Base-by-base conservation (phyloP, 164 flowering plant species). In the Annona cherimola region DNA sequence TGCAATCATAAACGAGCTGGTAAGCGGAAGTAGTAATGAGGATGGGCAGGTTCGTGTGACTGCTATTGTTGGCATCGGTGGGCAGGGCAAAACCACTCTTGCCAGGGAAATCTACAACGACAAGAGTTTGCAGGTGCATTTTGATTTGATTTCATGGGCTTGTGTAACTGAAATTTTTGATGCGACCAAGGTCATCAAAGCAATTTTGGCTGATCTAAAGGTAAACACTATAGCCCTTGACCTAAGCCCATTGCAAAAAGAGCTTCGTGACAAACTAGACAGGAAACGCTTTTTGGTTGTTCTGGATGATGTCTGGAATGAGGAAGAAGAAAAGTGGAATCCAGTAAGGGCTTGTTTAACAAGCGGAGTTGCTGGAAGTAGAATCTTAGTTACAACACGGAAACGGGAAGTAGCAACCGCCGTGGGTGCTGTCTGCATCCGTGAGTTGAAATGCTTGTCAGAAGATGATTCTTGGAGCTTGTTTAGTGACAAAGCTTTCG, bases 321-420 rank as follows among this genome's bases (percentile, higher is more conserved):
- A 71, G 8, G 60, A 63, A 11, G 6, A 19, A 41, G 63, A 42
- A 16, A 59, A 70, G 72, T 60, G 72, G 46, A 39, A 42, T 45
- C 16, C 2, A n/a, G 41, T 70, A 19, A 12, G 7, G 43, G 39
- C 6, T 42, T 60, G 45, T 5, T 20, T 73, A 3, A 5, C 14
- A 44, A 61, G 55, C 59, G 64, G 76, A 0, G 61, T 2, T 5
- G n/a, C 39, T 19, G 71, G 72, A 46, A 69, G 76, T 43, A 74
- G 26, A 50, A 62, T 74, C 11, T 35, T 74, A 44, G 72, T 74
- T 20, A 74, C 76, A 8, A 74, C 68, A 69, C 62, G 68, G 41
- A 62, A 42, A 70, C 73, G n/a, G n/a, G n/a, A n/a, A n/a, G n/a
- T n/a, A n/a, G n/a, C n/a, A n/a, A n/a, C n/a, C n/a, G n/a, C n/a